These are phyloP conservation scores for Hypoxylon sp. DNA, from an alignment of 2,329 filamentous ascomycete genomes.

Conservation along the genomic window DNA sequence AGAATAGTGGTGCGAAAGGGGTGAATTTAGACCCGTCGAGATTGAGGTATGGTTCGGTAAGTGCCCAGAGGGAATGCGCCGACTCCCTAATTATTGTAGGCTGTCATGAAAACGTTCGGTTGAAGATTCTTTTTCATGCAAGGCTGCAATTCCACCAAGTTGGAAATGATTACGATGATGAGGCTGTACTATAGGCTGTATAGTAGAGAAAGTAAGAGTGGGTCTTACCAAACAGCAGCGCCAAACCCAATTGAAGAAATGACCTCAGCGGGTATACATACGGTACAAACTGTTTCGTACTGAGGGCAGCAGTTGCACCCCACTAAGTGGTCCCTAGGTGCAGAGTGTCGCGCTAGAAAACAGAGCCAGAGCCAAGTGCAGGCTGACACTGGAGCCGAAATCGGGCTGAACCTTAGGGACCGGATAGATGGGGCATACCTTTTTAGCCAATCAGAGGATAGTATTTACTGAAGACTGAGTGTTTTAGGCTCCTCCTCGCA, in stretches of 20 bases:
- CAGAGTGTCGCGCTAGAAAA: constrained; percentile 22
- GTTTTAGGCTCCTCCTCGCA: constrained; percentile 40
- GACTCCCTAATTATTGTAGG: constrained; percentile 2
- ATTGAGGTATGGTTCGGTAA: constrained; percentile 1
- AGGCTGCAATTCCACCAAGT: constrained; percentile 32
- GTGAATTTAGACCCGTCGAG: constrained; percentile 4
- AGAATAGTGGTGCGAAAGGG: constrained; percentile 17
- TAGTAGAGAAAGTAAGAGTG: constrained; percentile 29
- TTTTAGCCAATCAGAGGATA: constrained; percentile 29
- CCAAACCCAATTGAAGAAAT: constrained; percentile 7
- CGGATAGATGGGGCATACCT: constrained; percentile 22
- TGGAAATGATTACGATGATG: constrained; percentile 31
- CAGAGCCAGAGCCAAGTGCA: constrained; percentile 29
- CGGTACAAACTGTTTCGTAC: constrained; percentile 9
- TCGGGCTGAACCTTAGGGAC: constrained; percentile 31
- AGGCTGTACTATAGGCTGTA: constrained; percentile 34
- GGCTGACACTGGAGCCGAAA: constrained; percentile 39
- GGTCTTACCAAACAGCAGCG: constrained; percentile 13
- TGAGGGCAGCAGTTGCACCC: constrained; percentile 12
- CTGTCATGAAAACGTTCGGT: constrained; percentile 15
- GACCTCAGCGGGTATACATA: constrained; percentile 12
- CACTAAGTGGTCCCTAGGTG: constrained; percentile 28
- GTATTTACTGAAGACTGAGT: constrained; percentile 32
- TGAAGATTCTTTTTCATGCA: constrained; percentile 9
- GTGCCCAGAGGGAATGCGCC: constrained; percentile 6